Conservation (phyloP, 2,329 filamentous ascomycete species). For the Cryphonectria japonica region DNA sequence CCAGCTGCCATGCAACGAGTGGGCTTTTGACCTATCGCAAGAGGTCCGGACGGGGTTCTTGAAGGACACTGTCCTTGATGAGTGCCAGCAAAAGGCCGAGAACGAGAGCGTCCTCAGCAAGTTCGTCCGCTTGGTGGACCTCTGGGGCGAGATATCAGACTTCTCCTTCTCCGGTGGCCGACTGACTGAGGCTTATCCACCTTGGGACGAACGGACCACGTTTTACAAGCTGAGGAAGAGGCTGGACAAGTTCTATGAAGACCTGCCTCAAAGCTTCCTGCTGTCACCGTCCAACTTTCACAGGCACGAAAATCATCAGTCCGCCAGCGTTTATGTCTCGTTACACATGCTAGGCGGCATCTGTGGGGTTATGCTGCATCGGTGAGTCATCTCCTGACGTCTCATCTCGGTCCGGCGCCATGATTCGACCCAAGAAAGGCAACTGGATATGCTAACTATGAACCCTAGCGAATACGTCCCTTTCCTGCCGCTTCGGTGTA, state of each 20-base stretch:
- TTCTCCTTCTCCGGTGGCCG: constrained; percentile 59
- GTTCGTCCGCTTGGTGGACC: constrained; percentile 62
- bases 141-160: constrained; percentile 61
- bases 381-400: constrained; percentile 35
- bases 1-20: constrained; percentile 69
- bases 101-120: constrained; percentile 55
- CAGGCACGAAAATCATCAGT: constrained; percentile 66
- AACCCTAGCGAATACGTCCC: constrained; percentile 61
- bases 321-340: constrained; percentile 66
- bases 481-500: constrained; percentile 63
- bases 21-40: constrained; percentile 64
- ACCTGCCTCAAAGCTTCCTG: constrained; percentile 59
- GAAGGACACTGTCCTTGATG: constrained; percentile 29
- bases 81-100: constrained; percentile 35
- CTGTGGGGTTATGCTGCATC: constrained; percentile 69
- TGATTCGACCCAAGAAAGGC: not conserved
- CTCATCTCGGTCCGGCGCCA: not conserved
- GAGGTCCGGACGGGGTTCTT: constrained; percentile 60
- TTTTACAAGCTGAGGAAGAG: constrained; percentile 58
- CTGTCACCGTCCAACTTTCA: constrained; percentile 66
- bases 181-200: constrained; percentile 54
- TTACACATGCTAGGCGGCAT: constrained; percentile 69
- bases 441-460: constrained; percentile 6
- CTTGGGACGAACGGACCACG: constrained; percentile 61
- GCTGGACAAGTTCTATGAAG: constrained; percentile 56